Evolutionary conservation across 768 basidiomycete species (phyloP).

Genomic region (Termitomyces sp.): DNA sequence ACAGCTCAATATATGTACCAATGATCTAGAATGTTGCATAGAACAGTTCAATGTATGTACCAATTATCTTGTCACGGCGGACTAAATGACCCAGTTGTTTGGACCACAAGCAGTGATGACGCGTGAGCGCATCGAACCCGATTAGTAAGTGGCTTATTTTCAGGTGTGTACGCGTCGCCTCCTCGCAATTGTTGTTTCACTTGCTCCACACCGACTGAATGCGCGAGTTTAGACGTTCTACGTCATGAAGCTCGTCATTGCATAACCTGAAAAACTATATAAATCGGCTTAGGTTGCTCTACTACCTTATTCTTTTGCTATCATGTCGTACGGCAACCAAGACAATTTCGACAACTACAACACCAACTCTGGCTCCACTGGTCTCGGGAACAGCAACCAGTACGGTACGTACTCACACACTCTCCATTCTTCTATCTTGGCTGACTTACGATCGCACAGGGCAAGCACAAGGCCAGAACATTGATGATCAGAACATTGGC

Average conservation of each 20-base stretch:
- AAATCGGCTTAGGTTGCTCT: not conserved
- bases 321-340: conserved; percentile 14
- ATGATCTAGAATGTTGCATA: too few species aligned
- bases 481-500: not conserved
- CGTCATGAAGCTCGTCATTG: conserved; percentile 10
- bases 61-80: too few species aligned
- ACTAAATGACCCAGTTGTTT: too few species aligned
- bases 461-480: conserved; percentile 4
- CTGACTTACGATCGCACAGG: not conserved
- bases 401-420: not conserved
- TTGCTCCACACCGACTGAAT: conserved; percentile 6
- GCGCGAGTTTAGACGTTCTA: not conserved
- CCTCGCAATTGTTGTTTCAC: not conserved
- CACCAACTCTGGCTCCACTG: conserved; percentile 5
- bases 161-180: conserved; percentile 5
- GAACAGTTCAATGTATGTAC: too few species aligned
- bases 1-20: too few species aligned
- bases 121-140: not conserved
- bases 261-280: conserved; percentile 1
- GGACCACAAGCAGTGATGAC: too few species aligned
- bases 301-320: not conserved
- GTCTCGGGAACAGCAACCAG: conserved; percentile 2
- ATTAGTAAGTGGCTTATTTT: not conserved
- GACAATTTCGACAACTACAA: conserved; percentile 5
- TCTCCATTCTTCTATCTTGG: too few species aligned